Evolutionary conservation across 345 rosid species (phyloP).

Genomic region (Ceriops decandra): DNA sequence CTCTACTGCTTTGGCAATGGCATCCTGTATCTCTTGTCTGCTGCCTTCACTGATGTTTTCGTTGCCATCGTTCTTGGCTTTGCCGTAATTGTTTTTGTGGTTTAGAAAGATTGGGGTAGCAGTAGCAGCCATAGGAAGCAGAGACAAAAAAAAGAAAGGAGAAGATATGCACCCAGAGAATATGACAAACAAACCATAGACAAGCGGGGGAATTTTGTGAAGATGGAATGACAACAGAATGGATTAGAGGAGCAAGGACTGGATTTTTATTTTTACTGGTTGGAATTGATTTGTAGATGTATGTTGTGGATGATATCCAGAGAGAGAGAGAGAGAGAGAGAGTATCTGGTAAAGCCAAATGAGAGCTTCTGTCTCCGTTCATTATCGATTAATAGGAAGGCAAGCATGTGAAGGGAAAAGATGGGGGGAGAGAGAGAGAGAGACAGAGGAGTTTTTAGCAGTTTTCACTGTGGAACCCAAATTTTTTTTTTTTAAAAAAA

Average conservation of each 20-base stretch:
- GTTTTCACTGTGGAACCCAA: too few species aligned
- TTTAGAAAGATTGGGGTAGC: constrained; percentile 38
- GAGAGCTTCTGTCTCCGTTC: constrained; percentile 42
- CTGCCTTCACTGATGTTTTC: too few species aligned
- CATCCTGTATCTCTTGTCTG: constrained; percentile 65
- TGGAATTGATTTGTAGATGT: constrained; percentile 34
- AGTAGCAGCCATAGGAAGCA: constrained; percentile 57
- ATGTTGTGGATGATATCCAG: constrained; percentile 35
- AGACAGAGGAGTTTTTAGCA: background rate
- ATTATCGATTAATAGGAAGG: constrained; percentile 23
- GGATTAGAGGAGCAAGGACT: constrained; percentile 17
- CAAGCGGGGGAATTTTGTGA: background rate
- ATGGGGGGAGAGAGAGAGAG: background rate
- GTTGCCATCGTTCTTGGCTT: constrained; percentile 32
- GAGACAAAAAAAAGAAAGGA: constrained; percentile 23
- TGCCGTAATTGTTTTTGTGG: constrained; percentile 23
- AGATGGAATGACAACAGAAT: constrained; percentile 4
- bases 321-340: constrained; percentile 6
- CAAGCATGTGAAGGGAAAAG: constrained; percentile 8
- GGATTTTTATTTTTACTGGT: constrained; percentile 16
- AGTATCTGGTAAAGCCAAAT: constrained; percentile 29
- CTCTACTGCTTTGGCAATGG: constrained; percentile 87
- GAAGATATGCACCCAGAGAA: constrained; percentile 26
- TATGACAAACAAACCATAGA: constrained; percentile 1
- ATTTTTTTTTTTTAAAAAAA: too few species aligned